A percentile compares a stretch with the other conserved stretches of the same genome.
These are phyloP conservation scores for Metschnikowia kunwiensis DNA, from an alignment of 805 yeast species.

Conservation along the genomic window DNA sequence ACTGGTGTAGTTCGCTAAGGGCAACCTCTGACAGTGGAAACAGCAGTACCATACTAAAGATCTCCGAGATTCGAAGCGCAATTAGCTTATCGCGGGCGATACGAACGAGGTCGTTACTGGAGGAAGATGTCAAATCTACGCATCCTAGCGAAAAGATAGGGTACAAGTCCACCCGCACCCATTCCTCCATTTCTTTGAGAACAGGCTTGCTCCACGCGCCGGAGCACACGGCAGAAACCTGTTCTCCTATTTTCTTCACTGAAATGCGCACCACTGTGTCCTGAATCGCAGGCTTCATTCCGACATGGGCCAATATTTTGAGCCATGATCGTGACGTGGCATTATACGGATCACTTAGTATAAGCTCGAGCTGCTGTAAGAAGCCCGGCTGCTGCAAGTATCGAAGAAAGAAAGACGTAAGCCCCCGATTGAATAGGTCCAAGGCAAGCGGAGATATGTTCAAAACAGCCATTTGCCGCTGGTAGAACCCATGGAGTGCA, in stretches of 20 bases:
- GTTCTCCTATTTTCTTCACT: conserved; percentile 31
- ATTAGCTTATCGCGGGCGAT: conserved; percentile 40
- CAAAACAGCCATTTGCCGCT: conserved; percentile 22
- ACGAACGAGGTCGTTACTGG: conserved; percentile 26
- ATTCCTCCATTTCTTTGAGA: conserved; percentile 30
- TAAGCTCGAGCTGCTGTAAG: conserved; percentile 4
- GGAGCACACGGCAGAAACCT: conserved; percentile 29
- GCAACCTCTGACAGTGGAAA: conserved; percentile 55
- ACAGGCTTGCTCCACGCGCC: conserved; percentile 39
- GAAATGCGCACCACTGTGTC: conserved; percentile 36
- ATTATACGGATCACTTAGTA: conserved; percentile 2
- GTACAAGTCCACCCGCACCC: conserved; percentile 39
- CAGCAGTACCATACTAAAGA: conserved; percentile 52
- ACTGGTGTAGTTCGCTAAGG: conserved; percentile 54
- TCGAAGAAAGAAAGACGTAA: conserved; percentile 28
- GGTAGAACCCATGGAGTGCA: conserved; percentile 23
- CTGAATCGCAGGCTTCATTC: conserved; percentile 15
- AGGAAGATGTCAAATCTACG: conserved; percentile 6
- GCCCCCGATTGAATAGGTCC: conserved; percentile 26
- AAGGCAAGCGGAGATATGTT: conserved; percentile 21
- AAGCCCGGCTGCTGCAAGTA: conserved; percentile 14
- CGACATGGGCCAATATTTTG: conserved; percentile 11
- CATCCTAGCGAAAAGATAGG: conserved; percentile 28
- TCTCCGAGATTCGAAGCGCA: conserved; percentile 53
- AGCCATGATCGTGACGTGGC: conserved; percentile 8